Evolutionary conservation across 1,284 basidiomycete genomes (phyloP).

Genomic region (Apiotrichum porosum): DNA sequence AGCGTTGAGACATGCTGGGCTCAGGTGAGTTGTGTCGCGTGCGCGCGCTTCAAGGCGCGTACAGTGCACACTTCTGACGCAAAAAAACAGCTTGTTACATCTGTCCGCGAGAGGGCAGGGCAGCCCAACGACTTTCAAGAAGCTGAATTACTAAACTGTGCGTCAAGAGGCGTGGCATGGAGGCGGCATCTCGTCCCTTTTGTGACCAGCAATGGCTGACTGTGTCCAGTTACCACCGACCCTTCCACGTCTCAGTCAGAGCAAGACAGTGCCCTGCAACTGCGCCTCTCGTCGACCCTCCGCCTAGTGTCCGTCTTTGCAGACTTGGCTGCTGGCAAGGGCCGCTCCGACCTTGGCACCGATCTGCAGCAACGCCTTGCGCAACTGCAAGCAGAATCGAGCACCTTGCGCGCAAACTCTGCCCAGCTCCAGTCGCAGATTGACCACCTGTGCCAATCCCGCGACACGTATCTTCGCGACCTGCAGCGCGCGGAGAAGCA

Average conservation of each 20-base stretch:
- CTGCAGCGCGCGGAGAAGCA: constrained; percentile 64
- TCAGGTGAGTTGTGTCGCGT: constrained; percentile 57
- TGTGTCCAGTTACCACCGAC: constrained; percentile 31
- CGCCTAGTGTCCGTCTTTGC: constrained; percentile 30
- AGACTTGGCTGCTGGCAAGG: constrained; percentile 12
- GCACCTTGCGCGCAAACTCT: constrained; percentile 51
- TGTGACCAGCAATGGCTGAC: no score
- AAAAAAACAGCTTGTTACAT: constrained; percentile 33
- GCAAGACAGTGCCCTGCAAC: constrained; percentile 29
- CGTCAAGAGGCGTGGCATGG: no score
- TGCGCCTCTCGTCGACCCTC: constrained; percentile 31
- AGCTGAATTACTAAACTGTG: constrained; percentile 15
- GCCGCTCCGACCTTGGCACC: neutral
- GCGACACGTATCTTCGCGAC: constrained; percentile 57
- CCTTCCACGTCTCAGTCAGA: constrained; percentile 21
- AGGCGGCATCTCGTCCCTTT: no score
- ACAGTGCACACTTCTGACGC: constrained; percentile 7
- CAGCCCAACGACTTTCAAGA: constrained; percentile 7
- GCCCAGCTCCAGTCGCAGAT: constrained; percentile 59
- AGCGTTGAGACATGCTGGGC: constrained; percentile 85
- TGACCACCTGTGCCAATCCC: constrained; percentile 56
- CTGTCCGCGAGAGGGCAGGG: constrained; percentile 32
- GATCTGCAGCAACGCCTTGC: constrained; percentile 11
- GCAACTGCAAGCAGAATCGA: constrained; percentile 38
- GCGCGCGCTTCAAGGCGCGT: constrained; percentile 4